Evolutionary conservation across 2,329 filamentous ascomycete genomes (phyloP).

Genomic region (Pseudocercospora ulei): DNA sequence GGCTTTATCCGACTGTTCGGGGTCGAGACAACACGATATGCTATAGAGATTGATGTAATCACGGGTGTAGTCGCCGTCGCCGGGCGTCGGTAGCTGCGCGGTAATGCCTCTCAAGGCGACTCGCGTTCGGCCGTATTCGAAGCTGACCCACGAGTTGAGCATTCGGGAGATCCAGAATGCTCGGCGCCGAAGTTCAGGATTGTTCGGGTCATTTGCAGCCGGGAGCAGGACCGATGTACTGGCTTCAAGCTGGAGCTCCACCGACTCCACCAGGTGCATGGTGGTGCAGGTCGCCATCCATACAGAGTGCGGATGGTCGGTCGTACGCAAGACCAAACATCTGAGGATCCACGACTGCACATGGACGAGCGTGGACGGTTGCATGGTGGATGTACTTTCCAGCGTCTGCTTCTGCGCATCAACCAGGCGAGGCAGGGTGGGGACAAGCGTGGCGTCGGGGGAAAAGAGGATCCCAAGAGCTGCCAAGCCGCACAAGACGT

Average conservation of each 20-base stretch:
- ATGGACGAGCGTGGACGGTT: conserved; percentile 36
- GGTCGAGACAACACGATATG: conserved; percentile 47
- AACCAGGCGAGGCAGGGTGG: conserved; percentile 24
- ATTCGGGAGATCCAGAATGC: conserved; percentile 47
- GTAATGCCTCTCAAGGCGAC: conserved; percentile 44
- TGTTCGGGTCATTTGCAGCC: conserved; percentile 20
- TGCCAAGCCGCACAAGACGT: conserved; percentile 48
- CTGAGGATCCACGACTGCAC: conserved; percentile 48
- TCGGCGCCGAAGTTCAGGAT: conserved; percentile 27
- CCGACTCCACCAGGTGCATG: conserved; percentile 51
- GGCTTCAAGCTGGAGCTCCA: conserved; percentile 41
- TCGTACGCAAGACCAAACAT: conserved; percentile 46
- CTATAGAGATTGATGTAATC: conserved; percentile 48
- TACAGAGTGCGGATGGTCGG: conserved; percentile 45
- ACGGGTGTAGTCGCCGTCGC: conserved; percentile 38
- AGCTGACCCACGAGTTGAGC: conserved; percentile 52
- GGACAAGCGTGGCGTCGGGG: conserved; percentile 8
- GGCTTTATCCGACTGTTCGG: conserved; percentile 34
- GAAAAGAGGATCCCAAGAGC: conserved; percentile 47
- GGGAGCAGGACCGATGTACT: conserved; percentile 28
- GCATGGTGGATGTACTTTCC: conserved; percentile 34
- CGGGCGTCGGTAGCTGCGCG: conserved; percentile 36
- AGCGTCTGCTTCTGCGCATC: conserved; percentile 40
- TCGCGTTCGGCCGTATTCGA: conserved; percentile 49
- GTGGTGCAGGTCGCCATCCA: conserved; percentile 51